Base-by-base conservation (phyloP, 73 alveolate genomes). In the Symbiodinium pilosum region DNA sequence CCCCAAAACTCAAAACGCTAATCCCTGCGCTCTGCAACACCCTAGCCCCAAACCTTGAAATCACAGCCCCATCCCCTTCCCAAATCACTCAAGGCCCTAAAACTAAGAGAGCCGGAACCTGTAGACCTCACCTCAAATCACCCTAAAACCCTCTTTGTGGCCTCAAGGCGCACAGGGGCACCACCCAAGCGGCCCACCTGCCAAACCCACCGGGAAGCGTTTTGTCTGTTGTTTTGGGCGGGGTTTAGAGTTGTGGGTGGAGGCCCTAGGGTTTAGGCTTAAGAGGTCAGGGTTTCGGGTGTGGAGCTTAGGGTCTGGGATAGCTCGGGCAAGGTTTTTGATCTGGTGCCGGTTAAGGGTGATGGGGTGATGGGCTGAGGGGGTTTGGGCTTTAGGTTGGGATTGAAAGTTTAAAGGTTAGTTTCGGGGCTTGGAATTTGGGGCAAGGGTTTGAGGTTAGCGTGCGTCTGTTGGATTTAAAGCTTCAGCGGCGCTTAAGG, bases 131-230 rank as follows among this genome's bases (percentile, higher is more conserved):
- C n/a, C n/a, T n/a, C n/a, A n/a, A n/a, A n/a, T n/a, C n/a, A n/a
- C n/a, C n/a, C n/a, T n/a, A n/a, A n/a, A n/a, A n/a, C n/a, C n/a
- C n/a, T n/a, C n/a, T n/a, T n/a, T n/a, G n/a, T n/a, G 38, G 77
- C 77, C 51, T 91, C 96, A 36, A 91, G 87, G 71, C 47, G 77
- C 51, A 91, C 96, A 14, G 96, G 96, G 52, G 96, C 87, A 34
- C 96, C 96, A 6, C 96, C 96, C 36, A 91, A 52, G 3, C 96
- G 87, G 26, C 96, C 96, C 51, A 91, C 96, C 96, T 91, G 88
- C 18, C 41, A 12, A 39, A 4, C 59, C n/a, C n/a, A n/a, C n/a
- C n/a, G n/a, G n/a, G n/a, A n/a, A n/a, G n/a, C n/a, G n/a, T n/a
- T n/a, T n/a, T n/a, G n/a, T n/a, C n/a, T n/a, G n/a, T n/a, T n/a